Evolutionary conservation across 345 rosid genomes (phyloP), one percentile per base, ranked within the genome.

Genomic region (Sisymbrium irio): DNA sequence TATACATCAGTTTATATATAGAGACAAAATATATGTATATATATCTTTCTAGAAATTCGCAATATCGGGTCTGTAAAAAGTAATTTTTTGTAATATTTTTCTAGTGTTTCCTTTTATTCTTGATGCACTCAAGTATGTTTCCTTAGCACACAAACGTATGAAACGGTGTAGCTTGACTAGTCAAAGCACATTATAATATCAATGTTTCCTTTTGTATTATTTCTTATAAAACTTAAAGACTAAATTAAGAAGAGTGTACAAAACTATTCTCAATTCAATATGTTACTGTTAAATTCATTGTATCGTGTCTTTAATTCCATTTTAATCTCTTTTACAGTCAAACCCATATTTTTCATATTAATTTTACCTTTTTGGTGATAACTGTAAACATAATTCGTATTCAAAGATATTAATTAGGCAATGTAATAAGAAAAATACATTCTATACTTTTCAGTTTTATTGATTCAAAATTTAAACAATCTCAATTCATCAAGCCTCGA

Each of bases 81-180:
- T 58, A 37, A 17, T 1, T 20, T 6, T 33, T 4, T 46, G 14
- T 9, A 10, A n/a, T 42, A 20, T 2, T 7, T 6, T 12, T 35
- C 15, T 42, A 25, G 56, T 35, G 39, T 64, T 55, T 72, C 7
- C n/a, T 65, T 66, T 58, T 40, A 19, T 62, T 41, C 13, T 76
- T 33, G 68, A 61, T 75, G 58, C 69, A 68, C 59, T 61, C 63
- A 62, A 25, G 63, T 15, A 51, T 75, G 64, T 62, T 69, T 69
- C 59, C 79, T 69, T 54, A 53, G 69, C 68, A 39, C 45, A 47
- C 15, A 67, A 50, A 59, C 45, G 66, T 40, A 65, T 59, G 53
- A 30, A 60, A 65, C 56, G 8, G 64, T 69, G 42, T 41, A 40
- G 13, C 35, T 76, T 69, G 71, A 69, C 79, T 76, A 54, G 75